Conservation (phyloP, 176 grass and related monocot genomes). For the Aegilops longissima region DNA sequence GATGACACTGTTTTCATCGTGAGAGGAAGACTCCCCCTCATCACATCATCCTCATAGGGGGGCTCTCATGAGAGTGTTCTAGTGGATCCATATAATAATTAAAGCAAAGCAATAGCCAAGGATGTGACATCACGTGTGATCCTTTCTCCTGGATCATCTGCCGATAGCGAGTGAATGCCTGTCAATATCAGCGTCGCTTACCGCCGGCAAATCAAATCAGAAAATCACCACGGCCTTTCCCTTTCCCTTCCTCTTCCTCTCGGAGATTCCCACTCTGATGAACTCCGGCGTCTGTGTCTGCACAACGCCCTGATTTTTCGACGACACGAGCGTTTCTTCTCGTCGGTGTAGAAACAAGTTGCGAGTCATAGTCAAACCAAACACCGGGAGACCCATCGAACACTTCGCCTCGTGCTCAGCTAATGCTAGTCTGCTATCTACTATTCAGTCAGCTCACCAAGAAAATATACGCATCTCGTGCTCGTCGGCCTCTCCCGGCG, state of each 20-base stretch:
- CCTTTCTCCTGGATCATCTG: not conserved
- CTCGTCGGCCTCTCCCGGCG: not conserved
- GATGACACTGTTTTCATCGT: too few relatives aligned
- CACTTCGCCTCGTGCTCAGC: not conserved
- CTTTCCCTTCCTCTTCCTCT: not conserved
- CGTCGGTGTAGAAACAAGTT: not conserved
- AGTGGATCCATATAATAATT: too few relatives aligned
- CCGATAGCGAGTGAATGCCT: not conserved
- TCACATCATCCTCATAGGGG: too few relatives aligned
- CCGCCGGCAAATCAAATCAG: not conserved
- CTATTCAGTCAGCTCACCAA: not conserved
- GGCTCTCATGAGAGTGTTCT: too few relatives aligned
- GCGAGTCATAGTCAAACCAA: slow-evolving; percentile 8
- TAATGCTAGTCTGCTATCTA: not conserved
- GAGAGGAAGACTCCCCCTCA: too few relatives aligned
- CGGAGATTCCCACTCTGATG: not conserved
- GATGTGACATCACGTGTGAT: not conserved
- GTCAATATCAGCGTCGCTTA: not conserved
- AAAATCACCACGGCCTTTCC: not conserved
- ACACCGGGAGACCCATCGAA: not conserved
- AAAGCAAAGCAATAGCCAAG: too few relatives aligned
- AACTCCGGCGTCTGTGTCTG: not conserved
- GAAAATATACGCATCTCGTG: not conserved
- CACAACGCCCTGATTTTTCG: not conserved
- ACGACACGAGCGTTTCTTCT: not conserved